Base-by-base conservation (phyloP, 495 filamentous ascomycete genomes). In the Lophium mytilinum region DNA sequence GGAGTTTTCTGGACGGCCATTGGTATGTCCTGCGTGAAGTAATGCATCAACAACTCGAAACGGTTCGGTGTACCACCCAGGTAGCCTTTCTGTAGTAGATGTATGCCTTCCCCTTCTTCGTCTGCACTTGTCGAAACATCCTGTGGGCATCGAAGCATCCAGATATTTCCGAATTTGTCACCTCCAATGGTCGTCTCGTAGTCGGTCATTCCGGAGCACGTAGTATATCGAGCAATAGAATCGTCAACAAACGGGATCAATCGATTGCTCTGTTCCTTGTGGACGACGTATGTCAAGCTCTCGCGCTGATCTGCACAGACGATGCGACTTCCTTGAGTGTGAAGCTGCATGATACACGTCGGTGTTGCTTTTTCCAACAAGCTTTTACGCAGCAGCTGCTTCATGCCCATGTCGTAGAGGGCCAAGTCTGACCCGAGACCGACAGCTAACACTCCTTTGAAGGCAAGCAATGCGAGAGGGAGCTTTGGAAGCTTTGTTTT, bases 111-210 rank as follows among this genome's bases (percentile, higher is more conserved):
- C 42, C 87, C 89, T 56, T 95, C 89, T 71, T 98, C 94, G 65
- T 99, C 93, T 0, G 87, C 81, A 65, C 94, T 86, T 51, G 92
- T 88, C 0, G 87, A 92, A 2, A 84, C 82, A 68, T 95, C 92
- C 57, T 83, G 80, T 0, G 94, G 90, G 63, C 87, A 92, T 10
- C 94, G 86, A 54, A 97, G 68, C 37, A 97, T 78, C 89, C 90
- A 97, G 2, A 99, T 66, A 63, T 97, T 97, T 45, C 94, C 94
- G 58, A 99, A 99, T 68, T 95, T 96, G 73, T 99, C 94, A 41
- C 94, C 94, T 36, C 91, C 93, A 10, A 90, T 93, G 15, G 87
- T 83, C 1, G 92, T 96, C 68, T 97, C 93, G 72, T 99, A 99
- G 68, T 99, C 94, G 0, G 96, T 84, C 92, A 97, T 96, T 6